Evolutionary conservation across 768 basidiomycete genomes (phyloP), one percentile per base, ranked within the genome.

Genomic region (Termitomyces sp.): DNA sequence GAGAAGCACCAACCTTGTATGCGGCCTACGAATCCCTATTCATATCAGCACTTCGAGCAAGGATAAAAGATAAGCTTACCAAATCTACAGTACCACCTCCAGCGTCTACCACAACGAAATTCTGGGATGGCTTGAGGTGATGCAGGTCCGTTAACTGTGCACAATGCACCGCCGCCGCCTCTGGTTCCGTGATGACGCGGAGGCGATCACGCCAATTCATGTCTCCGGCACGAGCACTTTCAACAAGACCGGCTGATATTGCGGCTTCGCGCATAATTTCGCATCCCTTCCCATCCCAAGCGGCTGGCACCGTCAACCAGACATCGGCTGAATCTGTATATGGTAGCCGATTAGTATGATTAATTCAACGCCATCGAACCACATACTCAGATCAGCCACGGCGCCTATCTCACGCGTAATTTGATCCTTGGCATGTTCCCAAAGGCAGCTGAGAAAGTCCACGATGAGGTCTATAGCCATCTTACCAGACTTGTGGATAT

Each of bases 121-220:
- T 91, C 65, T 94, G 91, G 21, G 85, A 87, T 0, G 89, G 81
- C 50, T 82, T 84, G 53, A 94, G 73, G 61, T 86, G 85, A 69
- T 93, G 89, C 3, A 94, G 74, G 57, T 88, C 84, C 30, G 89
- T 89, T 51, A 94, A 75, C 57, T 88, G 83, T 3, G 88, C 90
- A 58, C 91, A 93, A 58, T 95, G 92, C 9, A 94, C 88, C 8
- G 93, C 93, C n/a, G 91, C 92, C 1, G 93, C 92, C 70, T 94
- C 92, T 5, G 81, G 80, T 56, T 83, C 81, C 71, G 89, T 91
- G 67, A 94, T 93, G 62, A 94, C 92, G 55, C 80, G 81, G 37
- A 94, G 73, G 17, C 92, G 83, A 61, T 93, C 89, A 57, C 86
- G 76, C 92, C 91, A 94, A 54, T 77, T 74, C 19, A 73, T 72